Conservation (phyloP, 306 rosid species). For the Pterocarpus macrocarpus region DNA sequence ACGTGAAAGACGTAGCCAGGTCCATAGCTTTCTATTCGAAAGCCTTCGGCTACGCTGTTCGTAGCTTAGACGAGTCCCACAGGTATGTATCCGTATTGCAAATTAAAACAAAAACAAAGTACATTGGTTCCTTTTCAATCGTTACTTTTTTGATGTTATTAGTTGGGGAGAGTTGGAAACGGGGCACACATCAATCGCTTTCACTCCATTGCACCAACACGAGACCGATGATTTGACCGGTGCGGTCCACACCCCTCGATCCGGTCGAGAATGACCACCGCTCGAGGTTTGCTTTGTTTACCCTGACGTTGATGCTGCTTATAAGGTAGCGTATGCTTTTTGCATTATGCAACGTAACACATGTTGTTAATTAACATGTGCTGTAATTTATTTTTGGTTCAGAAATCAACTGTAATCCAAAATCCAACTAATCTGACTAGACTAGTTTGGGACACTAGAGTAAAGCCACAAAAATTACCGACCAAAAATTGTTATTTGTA, state of each 20-base stretch:
- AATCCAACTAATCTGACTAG: no score
- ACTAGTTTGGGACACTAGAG: no score
- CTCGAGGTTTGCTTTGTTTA: constrained; percentile 79
- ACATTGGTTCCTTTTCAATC: no score
- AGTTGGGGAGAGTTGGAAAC: constrained; percentile 95
- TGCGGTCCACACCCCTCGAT: constrained; percentile 52
- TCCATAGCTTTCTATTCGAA: constrained; percentile 74
- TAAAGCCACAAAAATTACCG: no score
- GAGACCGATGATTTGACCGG: constrained; percentile 86
- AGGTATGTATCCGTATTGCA: constrained; percentile 50
- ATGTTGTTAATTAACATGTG: no score
- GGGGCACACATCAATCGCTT: constrained; percentile 83
- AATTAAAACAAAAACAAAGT: background rate
- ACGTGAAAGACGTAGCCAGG: constrained; percentile 74
- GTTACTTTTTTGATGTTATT: no score
- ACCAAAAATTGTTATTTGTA: no score
- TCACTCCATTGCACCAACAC: constrained; percentile 79
- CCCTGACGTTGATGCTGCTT: constrained; percentile 79
- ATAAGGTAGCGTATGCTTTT: constrained; percentile 49
- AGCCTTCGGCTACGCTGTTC: constrained; percentile 80
- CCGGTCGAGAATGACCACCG: constrained; percentile 58
- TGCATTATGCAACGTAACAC: no score
- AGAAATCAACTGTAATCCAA: no score
- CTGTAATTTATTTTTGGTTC: no score
- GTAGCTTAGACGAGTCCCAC: constrained; percentile 77